phyloP scores from a whole-genome alignment of 345 rosid genomes.

The Cardiospermum halicacabum region DNA sequence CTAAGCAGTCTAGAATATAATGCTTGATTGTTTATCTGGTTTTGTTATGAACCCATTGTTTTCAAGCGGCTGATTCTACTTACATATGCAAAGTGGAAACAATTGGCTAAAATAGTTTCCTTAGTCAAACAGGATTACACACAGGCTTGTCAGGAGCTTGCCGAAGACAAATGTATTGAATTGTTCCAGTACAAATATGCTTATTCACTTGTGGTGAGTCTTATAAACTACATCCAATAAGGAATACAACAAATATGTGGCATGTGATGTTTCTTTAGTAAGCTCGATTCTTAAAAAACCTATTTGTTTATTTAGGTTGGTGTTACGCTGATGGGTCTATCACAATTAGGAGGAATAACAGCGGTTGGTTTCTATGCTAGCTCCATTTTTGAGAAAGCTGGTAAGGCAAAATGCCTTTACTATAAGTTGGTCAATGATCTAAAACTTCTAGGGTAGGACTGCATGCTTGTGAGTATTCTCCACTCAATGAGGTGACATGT shows the following conservation, averaged over 20 bases:
- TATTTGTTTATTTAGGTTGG: constrained; percentile 36
- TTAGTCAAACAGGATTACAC: constrained; percentile 3
- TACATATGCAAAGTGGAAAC: no score
- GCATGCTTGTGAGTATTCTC: no score
- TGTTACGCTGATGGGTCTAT: constrained; percentile 39
- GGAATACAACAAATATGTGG: no score
- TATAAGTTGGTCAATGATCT: no score
- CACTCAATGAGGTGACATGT: no score
- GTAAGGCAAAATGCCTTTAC: no score
- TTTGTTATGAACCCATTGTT: neutral
- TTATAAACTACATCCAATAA: neutral
- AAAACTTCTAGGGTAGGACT: no score
- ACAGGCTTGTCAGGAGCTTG: neutral
- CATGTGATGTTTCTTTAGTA: no score
- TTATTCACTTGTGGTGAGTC: constrained; percentile 15
- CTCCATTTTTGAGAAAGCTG: constrained; percentile 42
- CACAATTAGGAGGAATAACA: constrained; percentile 39
- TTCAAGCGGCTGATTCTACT: neutral
- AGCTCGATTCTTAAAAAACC: no score
- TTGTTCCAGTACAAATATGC: constrained; percentile 16
- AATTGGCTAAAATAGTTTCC: neutral
- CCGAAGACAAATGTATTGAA: constrained; percentile 2
- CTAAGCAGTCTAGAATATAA: no score
- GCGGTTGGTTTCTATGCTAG: constrained; percentile 43
- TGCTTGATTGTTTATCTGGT: neutral